Evolutionary conservation across 331 rosid genomes (phyloP), one percentile per base, ranked within the genome.

Genomic region (Cucumis variabilis): DNA sequence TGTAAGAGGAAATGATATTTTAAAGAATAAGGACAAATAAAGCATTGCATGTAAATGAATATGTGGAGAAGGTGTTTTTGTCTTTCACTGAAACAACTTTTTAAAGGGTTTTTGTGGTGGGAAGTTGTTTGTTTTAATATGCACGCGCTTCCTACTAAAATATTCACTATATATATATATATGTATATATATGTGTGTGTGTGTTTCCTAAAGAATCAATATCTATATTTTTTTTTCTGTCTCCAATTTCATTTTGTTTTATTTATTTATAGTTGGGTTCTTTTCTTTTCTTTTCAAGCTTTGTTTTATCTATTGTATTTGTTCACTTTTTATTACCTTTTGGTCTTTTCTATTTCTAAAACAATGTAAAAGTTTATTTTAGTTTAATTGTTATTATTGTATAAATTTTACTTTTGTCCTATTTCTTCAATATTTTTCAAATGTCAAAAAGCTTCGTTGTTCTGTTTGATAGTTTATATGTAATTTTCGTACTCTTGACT

Each of bases 11-110:
- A 88, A 85, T 82, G 92, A 92, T 92, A 92, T 90, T 90, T 86
- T 51, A 89, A 89, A 89, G 90, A 87, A 51, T 70, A 82, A 89
- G 90, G 87, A 90, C 89, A 70, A 68, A 84, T 44, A 85, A 90
- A 87, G 50, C 58, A 53, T 80, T 80, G 69, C 69, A 80, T 80
- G 65, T 50, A 46, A 44, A 44, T 62, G 37, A 51, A 79, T 91
- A 68, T 89, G 93, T 90, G 94, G 96, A 90, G 91, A 88, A 86
- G 86, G 90, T 87, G 83, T 87, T 89, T 92, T 93, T 94, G 94
- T 92, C 94, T 90, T 75, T 87, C 16, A 16, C 69, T 76, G 70
- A 86, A 72, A 88, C 65, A 88, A 85, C 89, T 88, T 67, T 28
- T 62, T 68, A 11, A 23, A 14, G 23, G 62, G 65, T 89, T 90